Percentiles rank a stretch among this genome's conserved stretches.
Evolutionary conservation across 2,329 filamentous ascomycete genomes (phyloP).

Genomic region (Piedraia hortae): DNA sequence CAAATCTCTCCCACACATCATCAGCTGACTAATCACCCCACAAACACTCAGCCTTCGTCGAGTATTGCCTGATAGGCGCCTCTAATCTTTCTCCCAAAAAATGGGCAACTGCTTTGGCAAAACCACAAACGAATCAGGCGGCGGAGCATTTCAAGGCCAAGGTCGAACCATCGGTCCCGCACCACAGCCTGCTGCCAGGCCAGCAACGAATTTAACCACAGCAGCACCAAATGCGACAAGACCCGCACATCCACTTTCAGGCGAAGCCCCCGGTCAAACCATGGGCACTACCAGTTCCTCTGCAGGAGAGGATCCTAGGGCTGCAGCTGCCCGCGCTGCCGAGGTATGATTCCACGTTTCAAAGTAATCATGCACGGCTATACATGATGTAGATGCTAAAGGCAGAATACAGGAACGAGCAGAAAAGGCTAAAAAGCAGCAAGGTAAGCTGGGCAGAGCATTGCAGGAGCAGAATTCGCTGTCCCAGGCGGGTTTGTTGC

Average conservation of each 20-base stretch:
- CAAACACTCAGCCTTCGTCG: too few relatives aligned
- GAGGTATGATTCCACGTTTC: conserved; percentile 29
- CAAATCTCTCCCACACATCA: too few relatives aligned
- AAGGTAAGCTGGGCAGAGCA: conserved; percentile 42
- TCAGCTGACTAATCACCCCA: too few relatives aligned
- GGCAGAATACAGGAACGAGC: conserved; percentile 40
- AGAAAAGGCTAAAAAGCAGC: conserved; percentile 24
- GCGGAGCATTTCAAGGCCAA: conserved; percentile 39
- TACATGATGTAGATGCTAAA: background rate
- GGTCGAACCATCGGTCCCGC: conserved; percentile 43
- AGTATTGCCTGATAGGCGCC: too few relatives aligned
- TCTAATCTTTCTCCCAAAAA: too few relatives aligned
- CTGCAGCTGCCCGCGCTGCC: conserved; percentile 53
- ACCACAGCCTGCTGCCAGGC: conserved; percentile 14
- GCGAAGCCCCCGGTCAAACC: too few relatives aligned
- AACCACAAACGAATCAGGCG: too few relatives aligned
- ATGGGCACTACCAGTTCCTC: conserved; percentile 24
- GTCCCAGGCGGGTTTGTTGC: conserved; percentile 38
- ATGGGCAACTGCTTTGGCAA: conserved; percentile 85
- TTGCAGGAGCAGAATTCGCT: conserved; percentile 51
- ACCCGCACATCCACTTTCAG: conserved; percentile 18
- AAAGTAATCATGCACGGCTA: background rate
- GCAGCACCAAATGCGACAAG: too few relatives aligned
- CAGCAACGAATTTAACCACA: conserved; percentile 16
- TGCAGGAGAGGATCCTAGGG: conserved; percentile 30